Base-by-base conservation (phyloP, 371 early-diverging fungal species). In the Coemansia sp. region DNA sequence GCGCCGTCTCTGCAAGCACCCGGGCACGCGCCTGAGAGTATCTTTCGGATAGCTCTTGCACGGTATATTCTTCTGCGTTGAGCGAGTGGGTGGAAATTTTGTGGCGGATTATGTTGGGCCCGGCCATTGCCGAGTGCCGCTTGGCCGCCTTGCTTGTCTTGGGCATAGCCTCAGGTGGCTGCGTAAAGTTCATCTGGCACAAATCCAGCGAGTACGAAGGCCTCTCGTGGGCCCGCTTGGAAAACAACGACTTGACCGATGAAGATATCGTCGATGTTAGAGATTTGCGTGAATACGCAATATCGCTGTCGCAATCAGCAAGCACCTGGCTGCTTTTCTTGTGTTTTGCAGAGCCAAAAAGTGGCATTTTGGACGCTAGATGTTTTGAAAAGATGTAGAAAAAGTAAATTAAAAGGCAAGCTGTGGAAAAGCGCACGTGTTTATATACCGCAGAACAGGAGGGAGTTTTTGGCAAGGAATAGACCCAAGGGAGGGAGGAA, bases 201-300 rank as follows among this genome's bases (percentile, higher is more conserved):
- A 56, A 12, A 17, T 53, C 19, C 19, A 32, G 15, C 5, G 46
- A 9, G 11, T 12, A 15, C n/a, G 23, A 9, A 1, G 55, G 15
- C 39, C 40, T 52, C 3, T 24, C 6, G 15, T 23, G 62, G 6
- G 52, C 39, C 39, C 55, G 63, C 53, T 67, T 61, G 1, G 61
- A 52, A 15, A 75, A 75, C 49, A 75, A 32, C 13, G 73, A 64
- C 40, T 75, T 75, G 6, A 75, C 76, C 1, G 76, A 75, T 4
- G 59, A 49, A 6, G 71, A 59, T 21, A 75, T 51, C 28, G 67
- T 55, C 5, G 55, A 39, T 3, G 63, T 39, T 12, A 75, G 29
- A 1, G 73, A 61, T 36, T 65, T 64, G 63, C 65, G 73, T 13
- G 57, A 63, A 48, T 40, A 44, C 15, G 66, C 58, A 28, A 19